These are phyloP conservation scores for Yueomyces sinensis DNA, from an alignment of 805 yeast species.

Conservation along the genomic window DNA sequence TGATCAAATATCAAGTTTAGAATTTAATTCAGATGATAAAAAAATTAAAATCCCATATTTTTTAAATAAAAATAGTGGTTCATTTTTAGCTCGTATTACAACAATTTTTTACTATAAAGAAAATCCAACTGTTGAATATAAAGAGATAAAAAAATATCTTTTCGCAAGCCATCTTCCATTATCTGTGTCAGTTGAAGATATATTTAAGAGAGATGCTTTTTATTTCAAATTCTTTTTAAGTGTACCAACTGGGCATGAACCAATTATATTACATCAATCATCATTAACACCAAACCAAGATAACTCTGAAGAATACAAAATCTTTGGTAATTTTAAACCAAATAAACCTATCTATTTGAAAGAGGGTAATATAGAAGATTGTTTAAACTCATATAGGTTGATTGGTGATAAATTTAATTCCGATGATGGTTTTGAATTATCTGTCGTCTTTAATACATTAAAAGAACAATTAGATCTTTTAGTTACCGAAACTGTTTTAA, in stretches of 20 bases:
- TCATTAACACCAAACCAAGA: constrained; percentile 4
- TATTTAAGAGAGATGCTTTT: constrained; percentile 15
- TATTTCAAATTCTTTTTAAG: constrained; percentile 19
- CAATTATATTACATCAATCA: constrained; percentile 12
- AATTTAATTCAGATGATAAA: background rate
- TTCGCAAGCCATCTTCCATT: constrained; percentile 16
- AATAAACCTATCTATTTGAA: constrained; percentile 8
- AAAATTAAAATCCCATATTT: constrained; percentile 8
- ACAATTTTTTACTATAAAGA: constrained; percentile 6
- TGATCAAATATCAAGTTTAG: background rate
- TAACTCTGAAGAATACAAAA: constrained; percentile 5
- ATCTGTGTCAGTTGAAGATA: constrained; percentile 23
- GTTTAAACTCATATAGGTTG: constrained; percentile 16
- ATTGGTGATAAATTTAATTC: constrained; percentile 6
- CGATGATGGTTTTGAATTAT: constrained; percentile 12
- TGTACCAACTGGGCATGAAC: constrained; percentile 14
- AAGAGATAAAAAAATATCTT: constrained; percentile 6
- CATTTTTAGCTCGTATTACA: constrained; percentile 8
- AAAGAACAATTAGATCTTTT: constrained; percentile 17
- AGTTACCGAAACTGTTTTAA: constrained; percentile 15
- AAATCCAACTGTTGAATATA: constrained; percentile 3
- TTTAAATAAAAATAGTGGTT: constrained; percentile 6
- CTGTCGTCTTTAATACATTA: constrained; percentile 13
- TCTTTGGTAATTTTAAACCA: constrained; percentile 12
- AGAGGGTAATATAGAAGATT: constrained; percentile 11